Evolutionary conservation across 2,329 filamentous ascomycete species (phyloP), one percentile per base, ranked within the genome.

Genomic region (Trichoderma gracile): DNA sequence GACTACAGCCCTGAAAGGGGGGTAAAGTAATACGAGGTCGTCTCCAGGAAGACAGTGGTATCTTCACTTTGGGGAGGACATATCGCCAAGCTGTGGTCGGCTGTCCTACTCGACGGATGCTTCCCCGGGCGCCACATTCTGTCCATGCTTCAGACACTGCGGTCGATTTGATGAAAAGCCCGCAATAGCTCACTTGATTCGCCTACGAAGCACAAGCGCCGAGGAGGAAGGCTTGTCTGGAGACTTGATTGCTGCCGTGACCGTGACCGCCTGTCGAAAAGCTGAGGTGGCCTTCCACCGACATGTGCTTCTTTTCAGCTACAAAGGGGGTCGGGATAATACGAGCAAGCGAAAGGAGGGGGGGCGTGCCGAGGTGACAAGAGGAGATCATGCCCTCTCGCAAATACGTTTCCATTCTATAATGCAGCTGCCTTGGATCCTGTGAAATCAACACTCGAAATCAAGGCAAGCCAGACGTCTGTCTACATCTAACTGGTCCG

Each of bases 401-500:
- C 43, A 54, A 58, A 59, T 55, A 56, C 15, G 17, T 19, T 33
- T 47, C 43, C 40, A 46, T 23, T 62, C 40, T 62, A 45, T 62
- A 50, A 65, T 57, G 66, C 62, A 63, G 62, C 60, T 53, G 59
- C 55, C 47, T 63, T 58, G 62, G 63, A 50, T 49, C 67, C 40
- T 42, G 21, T 50, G 52, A 14, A 2, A 38, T 30, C 57, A 42
- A 61, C 38, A 57, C 53, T 47, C n/a, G 56, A 64, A 45, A 61
- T 15, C 56, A 49, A 67, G 33, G 57, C 49, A 67, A 50, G 40
- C 17, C 65, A 40, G n/a, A 14, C 45, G 25, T 58, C 33, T 52
- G 49, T 52, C 65, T 61, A 60, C 40, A 55, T 65, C 65, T 68
- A 65, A 67, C 49, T 68, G 62, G 65, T 59, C 62, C 54, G 57